Conservation (phyloP, 306 rosid species). For the Cicer arietinum region DNA sequence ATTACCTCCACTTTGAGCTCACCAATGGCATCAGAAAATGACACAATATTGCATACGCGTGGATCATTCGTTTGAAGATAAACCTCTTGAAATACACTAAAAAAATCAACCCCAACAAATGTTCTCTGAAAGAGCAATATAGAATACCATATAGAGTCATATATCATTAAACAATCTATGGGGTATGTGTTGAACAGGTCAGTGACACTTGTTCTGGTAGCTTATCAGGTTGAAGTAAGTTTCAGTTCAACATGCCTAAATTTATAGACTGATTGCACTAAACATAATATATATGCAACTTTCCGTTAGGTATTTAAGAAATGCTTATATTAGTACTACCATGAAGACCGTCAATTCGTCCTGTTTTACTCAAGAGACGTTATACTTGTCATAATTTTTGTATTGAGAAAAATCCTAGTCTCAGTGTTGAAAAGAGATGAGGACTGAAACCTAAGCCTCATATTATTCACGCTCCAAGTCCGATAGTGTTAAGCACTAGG, state of each 20-base stretch:
- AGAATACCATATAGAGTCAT: slow-evolving; percentile 41
- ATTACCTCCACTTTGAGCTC: slow-evolving; percentile 98
- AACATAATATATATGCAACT: slow-evolving; percentile 15
- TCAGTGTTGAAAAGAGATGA: too few species aligned
- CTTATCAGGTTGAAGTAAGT: slow-evolving; percentile 27
- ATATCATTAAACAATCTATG: slow-evolving; percentile 35
- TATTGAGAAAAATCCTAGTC: too few species aligned
- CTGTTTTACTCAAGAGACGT: slow-evolving; percentile 3
- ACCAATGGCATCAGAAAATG: slow-evolving; percentile 90
- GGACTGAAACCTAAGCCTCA: too few species aligned
- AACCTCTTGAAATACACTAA: slow-evolving; percentile 91
- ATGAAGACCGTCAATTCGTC: background rate
- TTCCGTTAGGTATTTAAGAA: background rate
- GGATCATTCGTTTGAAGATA: slow-evolving; percentile 82
- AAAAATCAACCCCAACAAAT: slow-evolving; percentile 92
- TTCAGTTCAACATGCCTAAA: slow-evolving; percentile 30
- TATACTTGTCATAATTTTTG: background rate
- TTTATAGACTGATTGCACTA: slow-evolving; percentile 1
- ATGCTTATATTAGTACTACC: slow-evolving; percentile 12
- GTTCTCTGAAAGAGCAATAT: slow-evolving; percentile 71
- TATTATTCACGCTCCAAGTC: too few species aligned
- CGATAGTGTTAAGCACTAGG: too few species aligned
- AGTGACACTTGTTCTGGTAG: slow-evolving; percentile 11
- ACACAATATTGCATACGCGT: slow-evolving; percentile 79
- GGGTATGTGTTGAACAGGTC: slow-evolving; percentile 37